Evolutionary conservation across 768 basidiomycete species (phyloP).

Genomic region (Mycena capillaripes): DNA sequence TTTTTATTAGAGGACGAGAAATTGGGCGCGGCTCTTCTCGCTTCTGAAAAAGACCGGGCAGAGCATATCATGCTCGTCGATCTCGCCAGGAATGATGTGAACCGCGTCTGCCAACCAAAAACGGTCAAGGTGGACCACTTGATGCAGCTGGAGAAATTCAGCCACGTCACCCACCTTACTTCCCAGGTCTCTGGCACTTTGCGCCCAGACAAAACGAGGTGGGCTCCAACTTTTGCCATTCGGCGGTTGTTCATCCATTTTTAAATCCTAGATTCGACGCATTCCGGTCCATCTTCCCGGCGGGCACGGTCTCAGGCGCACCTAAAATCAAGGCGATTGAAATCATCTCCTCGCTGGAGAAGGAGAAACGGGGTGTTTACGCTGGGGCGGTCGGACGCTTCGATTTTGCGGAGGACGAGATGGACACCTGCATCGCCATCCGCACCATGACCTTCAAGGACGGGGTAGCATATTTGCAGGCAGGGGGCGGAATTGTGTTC

Average conservation of each 20-base stretch:
- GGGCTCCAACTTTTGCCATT: slow-evolving; percentile 30
- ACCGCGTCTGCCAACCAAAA: slow-evolving; percentile 94
- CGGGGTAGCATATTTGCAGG: slow-evolving; percentile 92
- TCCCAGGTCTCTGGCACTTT: slow-evolving; percentile 93
- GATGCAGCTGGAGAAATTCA: slow-evolving; percentile 95
- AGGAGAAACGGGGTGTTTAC: slow-evolving; percentile 93
- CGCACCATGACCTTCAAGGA: slow-evolving; percentile 98
- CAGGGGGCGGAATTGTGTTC: slow-evolving; percentile 97
- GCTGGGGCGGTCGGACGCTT: slow-evolving; percentile 99
- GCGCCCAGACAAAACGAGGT: slow-evolving; percentile 89
- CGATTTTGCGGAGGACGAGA: slow-evolving; percentile 93
- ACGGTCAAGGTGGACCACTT: slow-evolving; percentile 97
- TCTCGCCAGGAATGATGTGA: slow-evolving; percentile 97
- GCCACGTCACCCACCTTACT: slow-evolving; percentile 97
- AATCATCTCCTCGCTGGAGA: slow-evolving; percentile 87
- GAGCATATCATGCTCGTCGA: slow-evolving; percentile 99
- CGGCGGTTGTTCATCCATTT: slow-evolving; percentile 14
- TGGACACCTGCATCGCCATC: slow-evolving; percentile 99
- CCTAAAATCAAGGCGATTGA: slow-evolving; percentile 99
- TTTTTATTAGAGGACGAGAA: slow-evolving; percentile 83
- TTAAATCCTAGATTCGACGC: slow-evolving; percentile 87
- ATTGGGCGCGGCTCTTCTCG: slow-evolving; percentile 79
- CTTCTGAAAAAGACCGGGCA: slow-evolving; percentile 95
- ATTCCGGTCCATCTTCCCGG: slow-evolving; percentile 98
- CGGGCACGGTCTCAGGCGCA: slow-evolving; percentile 98